Percentiles rank a stretch among this genome's conserved stretches.
phyloP scores from a whole-genome alignment of 2,329 filamentous ascomycete species.

The Trichophaea hybrida region DNA sequence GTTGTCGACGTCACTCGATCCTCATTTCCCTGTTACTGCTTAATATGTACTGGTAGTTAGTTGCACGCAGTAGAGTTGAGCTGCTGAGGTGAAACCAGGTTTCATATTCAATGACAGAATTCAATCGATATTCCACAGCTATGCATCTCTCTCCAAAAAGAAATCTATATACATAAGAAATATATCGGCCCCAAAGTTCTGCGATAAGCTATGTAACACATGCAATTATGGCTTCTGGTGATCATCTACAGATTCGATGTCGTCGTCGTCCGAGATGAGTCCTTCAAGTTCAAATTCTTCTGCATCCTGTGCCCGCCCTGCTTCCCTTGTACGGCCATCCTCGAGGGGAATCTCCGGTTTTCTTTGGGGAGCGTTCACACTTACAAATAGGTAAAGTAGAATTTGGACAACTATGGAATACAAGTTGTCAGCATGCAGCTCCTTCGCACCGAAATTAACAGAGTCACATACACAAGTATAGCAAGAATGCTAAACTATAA shows the following conservation, averaged over 20 bases:
- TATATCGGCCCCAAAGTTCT: no score
- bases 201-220: no score
- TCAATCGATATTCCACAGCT: no score
- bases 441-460: background rate
- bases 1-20: no score
- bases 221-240: no score
- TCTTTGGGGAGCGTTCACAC: constrained; percentile 35
- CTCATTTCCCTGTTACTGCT: no score
- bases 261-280: constrained; percentile 76
- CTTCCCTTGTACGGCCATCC: constrained; percentile 11
- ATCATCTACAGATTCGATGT: constrained; percentile 32
- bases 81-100: no score
- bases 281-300: constrained; percentile 91
- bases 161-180: no score
- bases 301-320: constrained; percentile 53
- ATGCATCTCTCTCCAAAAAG: no score
- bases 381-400: constrained; percentile 68
- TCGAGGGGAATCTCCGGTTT: constrained; percentile 30
- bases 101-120: no score
- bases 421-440: background rate
- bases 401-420: constrained; percentile 53
- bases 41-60: no score
- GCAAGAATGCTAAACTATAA: constrained; percentile 74
- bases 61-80: no score
- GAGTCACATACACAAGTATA: constrained; percentile 59